Conservation (phyloP, 2,329 filamentous ascomycete species). For the Nothophaeocryptopus gaeumannii region DNA sequence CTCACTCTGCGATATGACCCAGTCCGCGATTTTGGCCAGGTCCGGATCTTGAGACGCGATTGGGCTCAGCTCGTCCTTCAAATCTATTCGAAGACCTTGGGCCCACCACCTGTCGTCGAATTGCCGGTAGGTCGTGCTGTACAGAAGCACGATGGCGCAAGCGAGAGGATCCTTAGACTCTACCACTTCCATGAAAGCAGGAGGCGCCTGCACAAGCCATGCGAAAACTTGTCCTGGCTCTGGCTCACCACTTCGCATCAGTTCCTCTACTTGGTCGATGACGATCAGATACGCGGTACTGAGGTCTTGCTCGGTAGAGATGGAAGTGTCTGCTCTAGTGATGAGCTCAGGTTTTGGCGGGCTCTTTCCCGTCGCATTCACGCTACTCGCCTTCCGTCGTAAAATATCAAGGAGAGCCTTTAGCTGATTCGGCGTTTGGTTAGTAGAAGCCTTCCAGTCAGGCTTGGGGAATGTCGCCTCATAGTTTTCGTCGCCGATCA, state of each 20-base stretch:
- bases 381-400: slow-evolving; percentile 9
- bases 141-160: slow-evolving; percentile 16
- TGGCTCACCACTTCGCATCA: slow-evolving; percentile 9
- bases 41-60: slow-evolving; percentile 12
- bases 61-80: slow-evolving; percentile 19
- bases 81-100: slow-evolving; percentile 9
- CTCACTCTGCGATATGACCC: slow-evolving; percentile 9
- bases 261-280: slow-evolving; percentile 15
- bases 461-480: slow-evolving; percentile 15
- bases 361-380: background rate
- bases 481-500: slow-evolving; percentile 16
- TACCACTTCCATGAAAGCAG: slow-evolving; percentile 18
- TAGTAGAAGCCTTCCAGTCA: slow-evolving; percentile 9
- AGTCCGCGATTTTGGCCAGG: slow-evolving; percentile 17
- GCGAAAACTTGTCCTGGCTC: slow-evolving; percentile 18
- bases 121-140: slow-evolving; percentile 12
- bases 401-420: slow-evolving; percentile 15
- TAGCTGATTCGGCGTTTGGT: background rate
- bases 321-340: background rate
- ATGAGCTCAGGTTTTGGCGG: background rate
- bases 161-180: slow-evolving; percentile 12
- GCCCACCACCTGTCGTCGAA: slow-evolving; percentile 22
- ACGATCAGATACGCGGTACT: slow-evolving; percentile 13
- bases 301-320: slow-evolving; percentile 4
- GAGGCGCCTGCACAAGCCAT: slow-evolving; percentile 14